Conservation (phyloP, 305 asterid genomes). For the Lippia alba region DNA sequence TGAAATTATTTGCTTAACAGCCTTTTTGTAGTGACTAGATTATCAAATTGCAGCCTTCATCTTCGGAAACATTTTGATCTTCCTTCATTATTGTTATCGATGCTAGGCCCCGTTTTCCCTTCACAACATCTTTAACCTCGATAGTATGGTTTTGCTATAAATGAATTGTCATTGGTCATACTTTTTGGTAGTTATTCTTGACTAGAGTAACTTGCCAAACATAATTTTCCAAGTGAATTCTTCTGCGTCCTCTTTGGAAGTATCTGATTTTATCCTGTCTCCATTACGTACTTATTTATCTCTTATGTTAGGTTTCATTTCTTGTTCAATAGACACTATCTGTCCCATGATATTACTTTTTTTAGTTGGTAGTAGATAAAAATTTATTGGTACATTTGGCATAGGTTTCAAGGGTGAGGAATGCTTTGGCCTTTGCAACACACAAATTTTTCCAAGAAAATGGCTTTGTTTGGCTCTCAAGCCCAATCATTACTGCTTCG, state of each 20-base stretch:
- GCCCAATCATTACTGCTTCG: slow-evolving; percentile 97
- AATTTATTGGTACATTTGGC: slow-evolving; percentile 33
- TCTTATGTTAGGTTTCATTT: slow-evolving; percentile 19
- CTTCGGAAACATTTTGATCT: not conserved
- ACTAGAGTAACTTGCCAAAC: slow-evolving; percentile 1
- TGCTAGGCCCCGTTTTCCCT: slow-evolving; percentile 6
- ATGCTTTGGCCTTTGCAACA: slow-evolving; percentile 91
- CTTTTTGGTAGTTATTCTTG: slow-evolving; percentile 3
- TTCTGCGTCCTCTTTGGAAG: slow-evolving; percentile 14
- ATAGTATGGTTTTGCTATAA: not conserved
- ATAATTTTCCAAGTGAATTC: not conserved
- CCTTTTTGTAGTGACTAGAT: not conserved
- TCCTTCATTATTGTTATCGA: slow-evolving; percentile 13
- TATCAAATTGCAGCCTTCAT: slow-evolving; percentile 13
- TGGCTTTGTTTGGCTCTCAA: slow-evolving; percentile 96
- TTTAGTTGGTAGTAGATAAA: slow-evolving; percentile 14
- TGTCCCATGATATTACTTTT: not conserved
- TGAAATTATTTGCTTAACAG: slow-evolving; percentile 7
- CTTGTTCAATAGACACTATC: slow-evolving; percentile 16
- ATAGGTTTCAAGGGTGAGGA: slow-evolving; percentile 97
- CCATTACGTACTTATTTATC: slow-evolving; percentile 24
- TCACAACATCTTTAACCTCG: slow-evolving; percentile 16
- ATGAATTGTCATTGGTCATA: not conserved
- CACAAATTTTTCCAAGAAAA: slow-evolving; percentile 95
- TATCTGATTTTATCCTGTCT: slow-evolving; percentile 6